Conservation (phyloP, 2,329 filamentous ascomycete genomes). For the Colletotrichum paranaense region DNA sequence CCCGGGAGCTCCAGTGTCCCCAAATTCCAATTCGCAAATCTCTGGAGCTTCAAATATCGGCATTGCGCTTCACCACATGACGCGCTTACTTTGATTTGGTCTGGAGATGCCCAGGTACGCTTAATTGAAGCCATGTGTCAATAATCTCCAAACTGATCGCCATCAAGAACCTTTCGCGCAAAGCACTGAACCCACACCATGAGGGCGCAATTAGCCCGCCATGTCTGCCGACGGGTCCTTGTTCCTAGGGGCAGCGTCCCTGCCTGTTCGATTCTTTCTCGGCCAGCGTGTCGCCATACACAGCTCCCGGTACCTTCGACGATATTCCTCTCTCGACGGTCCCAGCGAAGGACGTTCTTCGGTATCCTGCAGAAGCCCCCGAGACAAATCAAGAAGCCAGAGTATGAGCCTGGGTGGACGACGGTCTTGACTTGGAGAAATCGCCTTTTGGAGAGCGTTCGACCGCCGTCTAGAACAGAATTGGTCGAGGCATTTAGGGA, state of each 20-base stretch:
- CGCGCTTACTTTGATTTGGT: constrained; percentile 9
- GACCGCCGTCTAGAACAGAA: constrained; percentile 72
- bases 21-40: constrained; percentile 26
- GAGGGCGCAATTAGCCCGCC: constrained; percentile 58
- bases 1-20: constrained; percentile 24
- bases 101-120: constrained; percentile 32
- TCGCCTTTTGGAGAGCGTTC: constrained; percentile 70
- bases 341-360: constrained; percentile 64
- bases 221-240: constrained; percentile 53
- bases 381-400: constrained; percentile 68
- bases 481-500: constrained; percentile 72
- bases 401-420: constrained; percentile 77
- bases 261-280: constrained; percentile 47
- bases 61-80: constrained; percentile 34
- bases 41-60: constrained; percentile 26
- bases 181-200: constrained; percentile 46
- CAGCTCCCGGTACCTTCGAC: constrained; percentile 40
- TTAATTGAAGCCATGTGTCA: background rate
- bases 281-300: constrained; percentile 37
- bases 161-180: constrained; percentile 16
- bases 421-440: constrained; percentile 76
- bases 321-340: constrained; percentile 38
- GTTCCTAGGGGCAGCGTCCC: constrained; percentile 47
- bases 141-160: background rate
- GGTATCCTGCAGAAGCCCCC: constrained; percentile 70